Evolutionary conservation across 495 filamentous ascomycete genomes (phyloP).

Genomic region (Arthonia radiata): DNA sequence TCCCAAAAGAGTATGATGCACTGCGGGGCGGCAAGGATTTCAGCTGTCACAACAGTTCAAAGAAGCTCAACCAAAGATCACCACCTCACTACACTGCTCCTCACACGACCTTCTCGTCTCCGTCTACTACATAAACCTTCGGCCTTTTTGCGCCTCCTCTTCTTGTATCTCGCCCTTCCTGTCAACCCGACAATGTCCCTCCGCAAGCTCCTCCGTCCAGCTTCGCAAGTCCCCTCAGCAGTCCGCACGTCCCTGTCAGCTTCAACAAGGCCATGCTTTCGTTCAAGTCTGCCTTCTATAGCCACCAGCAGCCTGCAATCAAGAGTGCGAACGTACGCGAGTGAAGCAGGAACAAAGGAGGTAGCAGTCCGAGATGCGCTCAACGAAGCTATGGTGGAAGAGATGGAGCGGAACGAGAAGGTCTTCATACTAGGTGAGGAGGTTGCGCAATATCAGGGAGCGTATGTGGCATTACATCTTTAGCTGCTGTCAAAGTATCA

Average conservation of each 20-base stretch:
- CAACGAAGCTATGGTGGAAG: slow-evolving; percentile 93
- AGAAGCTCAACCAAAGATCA: too few species aligned
- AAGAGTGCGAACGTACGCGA: slow-evolving; percentile 14
- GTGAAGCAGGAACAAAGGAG: slow-evolving; percentile 44
- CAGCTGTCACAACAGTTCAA: too few species aligned
- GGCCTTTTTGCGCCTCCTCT: too few species aligned
- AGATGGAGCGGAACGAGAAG: slow-evolving; percentile 81
- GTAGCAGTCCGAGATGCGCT: slow-evolving; percentile 91
- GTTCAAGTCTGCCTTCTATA: slow-evolving; percentile 5
- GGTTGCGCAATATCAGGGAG: slow-evolving; percentile 98
- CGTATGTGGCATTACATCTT: slow-evolving; percentile 22
- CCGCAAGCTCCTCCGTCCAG: slow-evolving; percentile 61
- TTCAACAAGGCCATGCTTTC: slow-evolving; percentile 13
- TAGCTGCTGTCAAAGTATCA: background rate
- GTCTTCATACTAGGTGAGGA: slow-evolving; percentile 93
- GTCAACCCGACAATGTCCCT: slow-evolving; percentile 26
- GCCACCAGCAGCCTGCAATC: slow-evolving; percentile 4
- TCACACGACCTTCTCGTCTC: too few species aligned
- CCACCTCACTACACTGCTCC: too few species aligned
- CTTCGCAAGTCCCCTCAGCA: slow-evolving; percentile 42
- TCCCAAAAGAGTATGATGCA: too few species aligned
- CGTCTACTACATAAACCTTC: too few species aligned
- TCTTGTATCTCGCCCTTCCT: too few species aligned
- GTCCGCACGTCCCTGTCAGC: slow-evolving; percentile 32
- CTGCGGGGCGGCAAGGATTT: too few species aligned